Evolutionary conservation across 108 stramenopile genomes (phyloP), one percentile per base, ranked within the genome.

Genomic region (Stephanodiscus triporus): DNA sequence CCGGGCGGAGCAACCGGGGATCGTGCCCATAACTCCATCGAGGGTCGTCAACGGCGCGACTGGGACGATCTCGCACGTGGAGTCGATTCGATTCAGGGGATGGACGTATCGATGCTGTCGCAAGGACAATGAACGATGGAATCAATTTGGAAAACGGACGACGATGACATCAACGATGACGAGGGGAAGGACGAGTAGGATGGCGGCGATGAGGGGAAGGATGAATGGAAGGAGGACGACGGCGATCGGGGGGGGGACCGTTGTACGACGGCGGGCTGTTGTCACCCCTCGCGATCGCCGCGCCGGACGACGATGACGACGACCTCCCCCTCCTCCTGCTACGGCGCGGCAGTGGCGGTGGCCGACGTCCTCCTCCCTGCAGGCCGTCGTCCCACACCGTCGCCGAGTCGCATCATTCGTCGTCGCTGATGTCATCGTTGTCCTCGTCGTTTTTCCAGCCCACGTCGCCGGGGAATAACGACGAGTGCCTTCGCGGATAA

Each of bases 41-140:
- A 57, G 26, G 9, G 11, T 40, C 24, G 61, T 49, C 38, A 27
- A 20, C 27, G 24, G 14, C 66, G 27, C 19, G 13, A 1, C 23
- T 11, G 30, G 3, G 3, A 24, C 36, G 2, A 38, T 2, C 7
- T 66, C 60, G 6, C 57, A 57, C 13, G 69, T 64, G 5, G 69
- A 69, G 4, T 45, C 58, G 34, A 68, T 70, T 45, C 77, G 57
- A 17, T 76, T 77, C 66, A 63, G 77, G 34, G 77, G 77, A 37
- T 70, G 68, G 63, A 77, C 77, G 6, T 77, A 77, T 70, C 68
- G 77, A 50, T 77, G 69, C 64, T 77, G 77, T 48, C 22, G 56
- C 37, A 75, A 67, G 20, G 49, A 49, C 24, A 37, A 29, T 36
- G 38, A 49, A 47, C 63, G 14, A 77, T 77, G 77, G 77, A 70